Percentiles rank a stretch among this genome's conserved stretches.
Conservation (phyloP, 139 green algal species). For the Ettlia oleoabundans region DNA sequence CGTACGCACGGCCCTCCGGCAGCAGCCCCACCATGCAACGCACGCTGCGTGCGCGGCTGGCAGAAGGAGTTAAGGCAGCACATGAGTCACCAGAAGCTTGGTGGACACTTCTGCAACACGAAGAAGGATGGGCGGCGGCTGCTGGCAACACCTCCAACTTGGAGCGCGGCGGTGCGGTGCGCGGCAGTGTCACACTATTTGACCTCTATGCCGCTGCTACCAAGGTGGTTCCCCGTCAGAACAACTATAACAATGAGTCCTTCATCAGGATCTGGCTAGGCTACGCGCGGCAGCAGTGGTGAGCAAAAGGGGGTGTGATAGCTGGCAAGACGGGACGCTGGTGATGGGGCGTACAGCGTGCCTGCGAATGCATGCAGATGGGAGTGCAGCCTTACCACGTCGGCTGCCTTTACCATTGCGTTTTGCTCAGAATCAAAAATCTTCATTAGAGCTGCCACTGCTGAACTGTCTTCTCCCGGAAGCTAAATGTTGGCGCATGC, state of each 20-base stretch:
- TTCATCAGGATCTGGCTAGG: conserved; percentile 85
- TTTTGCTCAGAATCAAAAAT: too few species aligned
- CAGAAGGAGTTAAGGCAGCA: background rate
- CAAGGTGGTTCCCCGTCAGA: conserved; percentile 65
- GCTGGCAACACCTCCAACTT: background rate
- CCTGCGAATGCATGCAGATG: too few species aligned
- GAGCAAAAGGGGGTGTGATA: too few species aligned
- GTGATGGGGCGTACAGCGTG: too few species aligned
- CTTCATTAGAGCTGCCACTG: too few species aligned
- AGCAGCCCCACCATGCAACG: background rate
- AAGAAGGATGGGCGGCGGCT: conserved; percentile 45
- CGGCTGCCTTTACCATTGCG: too few species aligned
- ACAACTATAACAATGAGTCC: conserved; percentile 58
- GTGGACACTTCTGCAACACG: conserved; percentile 58
- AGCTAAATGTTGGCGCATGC: too few species aligned
- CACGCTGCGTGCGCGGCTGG: background rate
- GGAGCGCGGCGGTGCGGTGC: background rate
- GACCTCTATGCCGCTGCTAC: conserved; percentile 79
- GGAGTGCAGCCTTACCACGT: too few species aligned
- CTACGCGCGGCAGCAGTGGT: conserved; percentile 80
- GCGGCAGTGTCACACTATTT: conserved; percentile 49
- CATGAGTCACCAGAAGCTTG: conserved; percentile 57
- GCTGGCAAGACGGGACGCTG: too few species aligned
- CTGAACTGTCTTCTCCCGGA: too few species aligned
- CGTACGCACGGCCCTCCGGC: background rate